Conservation (phyloP, 768 basidiomycete genomes). For the Chalciporus chontae region DNA sequence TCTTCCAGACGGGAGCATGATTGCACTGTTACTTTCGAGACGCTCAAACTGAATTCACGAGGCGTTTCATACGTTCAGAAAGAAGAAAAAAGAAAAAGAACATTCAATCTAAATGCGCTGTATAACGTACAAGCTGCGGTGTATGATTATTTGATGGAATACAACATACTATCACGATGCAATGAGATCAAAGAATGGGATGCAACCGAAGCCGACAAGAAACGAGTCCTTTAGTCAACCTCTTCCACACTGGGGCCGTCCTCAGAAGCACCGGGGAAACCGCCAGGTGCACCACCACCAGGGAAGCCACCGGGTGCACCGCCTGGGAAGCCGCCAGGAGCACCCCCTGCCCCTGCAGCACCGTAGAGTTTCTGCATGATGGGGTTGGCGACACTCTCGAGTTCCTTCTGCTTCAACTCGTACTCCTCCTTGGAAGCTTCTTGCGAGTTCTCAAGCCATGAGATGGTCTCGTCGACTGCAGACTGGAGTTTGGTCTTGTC, state of each 20-base stretch:
- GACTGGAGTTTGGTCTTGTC: conserved; percentile 84
- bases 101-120: conserved; percentile 29
- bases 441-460: conserved; percentile 82
- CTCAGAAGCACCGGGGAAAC: conserved; percentile 65
- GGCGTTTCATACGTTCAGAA: not conserved
- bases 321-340: conserved; percentile 53
- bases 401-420: conserved; percentile 88
- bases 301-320: conserved; percentile 52
- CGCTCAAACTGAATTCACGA: not conserved
- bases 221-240: conserved; percentile 59
- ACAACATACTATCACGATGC: conserved; percentile 33
- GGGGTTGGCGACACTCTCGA: conserved; percentile 79
- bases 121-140: conserved; percentile 29
- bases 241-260: conserved; percentile 92
- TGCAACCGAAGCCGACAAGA: conserved; percentile 17
- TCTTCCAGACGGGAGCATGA: not conserved
- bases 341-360: conserved; percentile 45
- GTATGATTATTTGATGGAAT: conserved; percentile 26
- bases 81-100: conserved; percentile 1
- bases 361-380: conserved; percentile 73
- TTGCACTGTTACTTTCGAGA: too few species aligned
- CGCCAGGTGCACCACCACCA: conserved; percentile 67
- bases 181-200: conserved; percentile 20
- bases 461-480: conserved; percentile 79
- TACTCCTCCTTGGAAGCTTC: conserved; percentile 95